Evolutionary conservation across 768 basidiomycete species (phyloP).

Genomic region (Russula foetens): DNA sequence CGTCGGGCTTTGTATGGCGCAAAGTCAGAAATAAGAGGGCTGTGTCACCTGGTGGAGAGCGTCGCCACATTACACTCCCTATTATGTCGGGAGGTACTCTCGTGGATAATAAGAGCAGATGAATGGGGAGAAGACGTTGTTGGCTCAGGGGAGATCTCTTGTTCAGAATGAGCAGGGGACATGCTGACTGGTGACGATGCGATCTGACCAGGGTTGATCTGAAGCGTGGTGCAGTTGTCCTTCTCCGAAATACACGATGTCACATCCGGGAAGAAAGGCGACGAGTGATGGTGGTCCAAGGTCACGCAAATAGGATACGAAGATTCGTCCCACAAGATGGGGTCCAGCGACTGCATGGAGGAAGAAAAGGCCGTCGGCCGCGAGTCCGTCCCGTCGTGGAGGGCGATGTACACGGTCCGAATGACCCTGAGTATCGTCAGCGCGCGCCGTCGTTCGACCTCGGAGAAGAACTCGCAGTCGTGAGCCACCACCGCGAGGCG

Average conservation of each 20-base stretch:
- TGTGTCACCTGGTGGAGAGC: no score
- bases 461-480: neutral
- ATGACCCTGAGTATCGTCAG: constrained; percentile 12
- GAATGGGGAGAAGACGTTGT: neutral
- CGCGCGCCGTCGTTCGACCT: constrained; percentile 11
- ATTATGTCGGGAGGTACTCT: neutral
- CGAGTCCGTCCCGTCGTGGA: constrained; percentile 14
- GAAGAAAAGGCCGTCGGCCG: constrained; percentile 6
- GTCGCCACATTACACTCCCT: neutral
- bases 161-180: neutral
- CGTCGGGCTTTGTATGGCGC: no score
- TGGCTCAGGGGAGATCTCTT: neutral
- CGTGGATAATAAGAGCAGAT: neutral
- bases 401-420: constrained; percentile 8
- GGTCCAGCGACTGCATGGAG: constrained; percentile 12
- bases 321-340: constrained; percentile 8
- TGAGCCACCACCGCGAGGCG: constrained; percentile 1
- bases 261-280: neutral
- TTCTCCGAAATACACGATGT: neutral
- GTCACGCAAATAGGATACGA: constrained; percentile 7
- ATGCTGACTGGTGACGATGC: neutral
- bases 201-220: neutral
- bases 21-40: neutral
- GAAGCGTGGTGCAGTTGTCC: neutral
- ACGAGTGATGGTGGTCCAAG: neutral